phyloP scores from a whole-genome alignment of 2,329 filamentous ascomycete genomes.

The Neodidymelliopsis sp. region DNA sequence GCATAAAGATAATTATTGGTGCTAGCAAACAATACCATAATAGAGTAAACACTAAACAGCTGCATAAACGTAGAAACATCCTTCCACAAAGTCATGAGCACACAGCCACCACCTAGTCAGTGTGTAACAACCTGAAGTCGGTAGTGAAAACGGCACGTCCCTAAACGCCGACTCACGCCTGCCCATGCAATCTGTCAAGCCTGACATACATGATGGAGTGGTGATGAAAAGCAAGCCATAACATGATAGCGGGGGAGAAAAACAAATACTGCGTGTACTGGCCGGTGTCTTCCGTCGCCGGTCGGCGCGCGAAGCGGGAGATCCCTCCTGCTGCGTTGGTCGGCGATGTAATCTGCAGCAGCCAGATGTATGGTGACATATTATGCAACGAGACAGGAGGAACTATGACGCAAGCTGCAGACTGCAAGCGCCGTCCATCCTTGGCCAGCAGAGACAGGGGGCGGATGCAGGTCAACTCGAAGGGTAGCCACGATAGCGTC shows the following conservation, averaged over 20 bases:
- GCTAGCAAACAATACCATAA: constrained; percentile 11
- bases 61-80: constrained; percentile 2
- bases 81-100: background rate
- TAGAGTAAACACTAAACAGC: constrained; percentile 9
- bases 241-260: background rate
- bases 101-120: background rate
- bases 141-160: background rate
- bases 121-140: constrained; percentile 1
- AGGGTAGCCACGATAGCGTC: background rate
- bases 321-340: constrained; percentile 4
- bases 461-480: constrained; percentile 10
- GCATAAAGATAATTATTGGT: constrained; percentile 13
- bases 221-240: background rate
- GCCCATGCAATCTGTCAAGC: constrained; percentile 20
- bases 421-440: constrained; percentile 34
- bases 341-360: constrained; percentile 21
- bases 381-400: constrained; percentile 44
- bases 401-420: constrained; percentile 31
- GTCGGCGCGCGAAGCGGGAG: constrained; percentile 1
- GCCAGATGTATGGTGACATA: constrained; percentile 32
- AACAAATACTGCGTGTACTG: background rate
- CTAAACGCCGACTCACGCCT: constrained; percentile 15
- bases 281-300: background rate
- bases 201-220: constrained; percentile 13
- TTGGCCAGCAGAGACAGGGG: constrained; percentile 45